A percentile compares a stretch with the other conserved stretches of the same genome.
Conservation (phyloP, 768 basidiomycete species). For the Hortiboletus flavorubellus region DNA sequence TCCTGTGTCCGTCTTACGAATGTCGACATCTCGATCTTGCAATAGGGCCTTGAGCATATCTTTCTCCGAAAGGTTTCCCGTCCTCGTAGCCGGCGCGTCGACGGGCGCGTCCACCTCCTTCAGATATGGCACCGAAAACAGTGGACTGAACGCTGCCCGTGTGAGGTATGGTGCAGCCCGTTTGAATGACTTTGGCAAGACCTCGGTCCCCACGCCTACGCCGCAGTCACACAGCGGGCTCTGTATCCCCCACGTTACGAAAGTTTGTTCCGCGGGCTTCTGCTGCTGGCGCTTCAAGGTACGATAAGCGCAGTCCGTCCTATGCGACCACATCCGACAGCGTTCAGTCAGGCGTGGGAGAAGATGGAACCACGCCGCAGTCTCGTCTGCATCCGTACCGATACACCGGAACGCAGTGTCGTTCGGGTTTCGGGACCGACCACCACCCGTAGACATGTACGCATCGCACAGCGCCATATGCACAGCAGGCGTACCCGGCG, state of each 20-base stretch:
- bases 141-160: slow-evolving; percentile 49
- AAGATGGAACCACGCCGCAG: slow-evolving; percentile 46
- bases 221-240: slow-evolving; percentile 15
- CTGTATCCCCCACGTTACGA: slow-evolving; percentile 25
- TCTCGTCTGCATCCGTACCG: slow-evolving; percentile 15
- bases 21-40: neutral
- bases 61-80: neutral
- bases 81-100: neutral
- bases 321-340: slow-evolving; percentile 56
- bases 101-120: slow-evolving; percentile 24
- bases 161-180: slow-evolving; percentile 41
- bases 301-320: slow-evolving; percentile 27
- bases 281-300: slow-evolving; percentile 20
- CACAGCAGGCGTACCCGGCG: slow-evolving; percentile 29
- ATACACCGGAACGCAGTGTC: slow-evolving; percentile 9
- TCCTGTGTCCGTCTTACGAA: neutral
- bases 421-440: neutral
- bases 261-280: slow-evolving; percentile 19
- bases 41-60: neutral
- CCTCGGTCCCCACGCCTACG: slow-evolving; percentile 11
- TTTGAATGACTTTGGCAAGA: slow-evolving; percentile 33
- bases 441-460: too few species aligned
- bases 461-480: neutral
- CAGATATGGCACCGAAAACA: slow-evolving; percentile 51
- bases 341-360: slow-evolving; percentile 52